phyloP scores from a whole-genome alignment of 495 filamentous ascomycete species.

The Xylaria telfairii region DNA sequence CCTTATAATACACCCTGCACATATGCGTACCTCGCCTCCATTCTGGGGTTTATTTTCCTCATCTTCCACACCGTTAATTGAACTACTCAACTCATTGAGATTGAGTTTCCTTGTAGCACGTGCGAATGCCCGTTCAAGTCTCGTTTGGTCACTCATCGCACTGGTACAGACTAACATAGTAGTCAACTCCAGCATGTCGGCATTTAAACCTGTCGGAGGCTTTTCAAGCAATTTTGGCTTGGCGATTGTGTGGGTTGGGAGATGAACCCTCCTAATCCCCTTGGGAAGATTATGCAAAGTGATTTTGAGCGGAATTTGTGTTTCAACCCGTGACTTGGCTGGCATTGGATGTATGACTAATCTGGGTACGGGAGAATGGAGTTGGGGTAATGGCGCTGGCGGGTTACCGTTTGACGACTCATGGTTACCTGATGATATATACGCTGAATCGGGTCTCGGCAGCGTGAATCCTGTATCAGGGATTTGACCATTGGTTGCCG shows the following conservation, averaged over 20 bases:
- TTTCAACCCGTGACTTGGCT: slow-evolving; percentile 90
- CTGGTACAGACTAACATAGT: slow-evolving; percentile 87
- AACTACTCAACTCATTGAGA: slow-evolving; percentile 18
- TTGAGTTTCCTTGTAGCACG: slow-evolving; percentile 58
- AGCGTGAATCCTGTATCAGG: slow-evolving; percentile 10
- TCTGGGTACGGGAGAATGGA: slow-evolving; percentile 29
- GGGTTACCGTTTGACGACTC: slow-evolving; percentile 25
- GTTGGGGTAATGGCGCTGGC: slow-evolving; percentile 18
- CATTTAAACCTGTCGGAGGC: slow-evolving; percentile 59
- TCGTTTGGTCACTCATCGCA: slow-evolving; percentile 79
- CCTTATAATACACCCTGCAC: slow-evolving; percentile 78
- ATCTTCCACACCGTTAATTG: slow-evolving; percentile 37
- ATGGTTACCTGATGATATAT: slow-evolving; percentile 24
- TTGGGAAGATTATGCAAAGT: slow-evolving; percentile 73
- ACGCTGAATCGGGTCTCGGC: slow-evolving; percentile 27
- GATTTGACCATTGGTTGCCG: slow-evolving; percentile 15
- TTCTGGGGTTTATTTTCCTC: slow-evolving; percentile 76
- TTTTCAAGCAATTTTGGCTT: slow-evolving; percentile 86
- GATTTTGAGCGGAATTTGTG: slow-evolving; percentile 84
- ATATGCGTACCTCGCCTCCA: slow-evolving; percentile 89
- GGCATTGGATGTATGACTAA: slow-evolving; percentile 66
- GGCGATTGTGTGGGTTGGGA: slow-evolving; percentile 87
- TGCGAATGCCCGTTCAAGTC: slow-evolving; percentile 66
- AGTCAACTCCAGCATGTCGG: slow-evolving; percentile 80
- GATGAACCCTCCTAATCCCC: slow-evolving; percentile 78